Base-by-base conservation (phyloP, 1,284 basidiomycete species). In the Taiwanofungus camphoratus region DNA sequence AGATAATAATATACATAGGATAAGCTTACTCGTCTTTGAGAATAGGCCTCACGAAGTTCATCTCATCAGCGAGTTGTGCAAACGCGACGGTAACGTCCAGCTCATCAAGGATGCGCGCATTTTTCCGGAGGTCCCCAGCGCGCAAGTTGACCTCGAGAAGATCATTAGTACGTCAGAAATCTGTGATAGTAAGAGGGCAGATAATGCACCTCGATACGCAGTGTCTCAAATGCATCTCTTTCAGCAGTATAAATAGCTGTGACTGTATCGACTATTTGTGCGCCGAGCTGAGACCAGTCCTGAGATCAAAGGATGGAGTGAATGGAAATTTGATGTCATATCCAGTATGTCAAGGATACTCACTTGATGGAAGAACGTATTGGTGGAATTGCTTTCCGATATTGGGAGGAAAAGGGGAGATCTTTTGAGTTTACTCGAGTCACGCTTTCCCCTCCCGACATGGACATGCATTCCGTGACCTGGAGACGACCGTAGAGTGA, bases 21-120 rank as follows among this genome's bases (percentile, higher is more conserved):
- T n/a, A 3, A 18, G 58, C 81, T 56, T 52, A 92, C 91, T 82
- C 74, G 7, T 87, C 77, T 24, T 73, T 76, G 19, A 98, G 60
- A 0, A 64, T 57, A 0, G 95, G 95, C 26, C 83, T 73, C 1
- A 85, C 77, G 54, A 92, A 87, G 36, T 77, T 74, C 65, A 88
- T 76, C 52, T 97, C 91, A 1, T 70, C 63, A 0, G 95, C 94
- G 5, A 93, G 74, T 45, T 78, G 79, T 1, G 94, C 87, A 55
- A 96, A 96, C 0, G 82, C 79, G 2, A 91, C 62, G 0, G 82
- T 75, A 5, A 97, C 82, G 59, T 99, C 96, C 5, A 98, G 65
- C 62, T 99, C 93, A 56, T 95, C 92, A 12, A 94, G 66, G 29
- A 93, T 72, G 13, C 79, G 76, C 2, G 91, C 83, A 57, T 95